phyloP scores from a whole-genome alignment of 805 yeast species.

The Zygoascus flipseniorum region DNA sequence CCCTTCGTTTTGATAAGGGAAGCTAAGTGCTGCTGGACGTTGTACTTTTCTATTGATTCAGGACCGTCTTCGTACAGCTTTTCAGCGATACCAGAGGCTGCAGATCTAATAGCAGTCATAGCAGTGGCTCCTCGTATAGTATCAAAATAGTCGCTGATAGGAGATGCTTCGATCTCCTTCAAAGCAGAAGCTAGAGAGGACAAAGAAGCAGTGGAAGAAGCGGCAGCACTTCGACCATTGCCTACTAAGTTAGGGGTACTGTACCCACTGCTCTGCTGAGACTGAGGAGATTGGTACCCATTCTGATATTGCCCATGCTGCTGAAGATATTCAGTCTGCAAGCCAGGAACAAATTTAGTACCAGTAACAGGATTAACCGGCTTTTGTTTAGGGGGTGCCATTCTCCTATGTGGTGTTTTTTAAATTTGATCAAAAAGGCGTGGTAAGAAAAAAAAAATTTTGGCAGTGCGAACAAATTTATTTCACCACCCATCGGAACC shows the following conservation, averaged over 20 bases:
- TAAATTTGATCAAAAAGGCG: background rate
- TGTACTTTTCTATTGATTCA: constrained; percentile 51
- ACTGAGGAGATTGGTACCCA: background rate
- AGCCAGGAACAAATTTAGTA: background rate
- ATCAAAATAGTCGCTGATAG: constrained; percentile 52
- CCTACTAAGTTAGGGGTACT: constrained; percentile 17
- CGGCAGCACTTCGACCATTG: constrained; percentile 14
- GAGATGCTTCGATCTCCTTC: constrained; percentile 53
- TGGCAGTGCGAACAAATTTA: background rate
- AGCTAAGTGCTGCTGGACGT: constrained; percentile 50
- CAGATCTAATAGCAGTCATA: constrained; percentile 46
- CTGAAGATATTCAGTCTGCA: background rate
- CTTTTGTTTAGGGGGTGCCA: constrained; percentile 11
- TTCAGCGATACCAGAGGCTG: constrained; percentile 46
- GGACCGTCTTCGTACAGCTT: constrained; percentile 40
- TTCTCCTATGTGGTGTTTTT: background rate
- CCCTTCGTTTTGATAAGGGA: constrained; percentile 68
- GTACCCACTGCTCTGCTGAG: constrained; percentile 10
- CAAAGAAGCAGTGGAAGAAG: constrained; percentile 62
- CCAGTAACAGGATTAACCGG: background rate
- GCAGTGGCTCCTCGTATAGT: constrained; percentile 44
- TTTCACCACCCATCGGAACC: background rate
- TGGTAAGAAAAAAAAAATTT: background rate
- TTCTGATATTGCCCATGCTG: background rate
- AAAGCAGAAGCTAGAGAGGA: constrained; percentile 68